phyloP scores from a whole-genome alignment of 768 basidiomycete genomes.

The Chlorophyllum brunneum region DNA sequence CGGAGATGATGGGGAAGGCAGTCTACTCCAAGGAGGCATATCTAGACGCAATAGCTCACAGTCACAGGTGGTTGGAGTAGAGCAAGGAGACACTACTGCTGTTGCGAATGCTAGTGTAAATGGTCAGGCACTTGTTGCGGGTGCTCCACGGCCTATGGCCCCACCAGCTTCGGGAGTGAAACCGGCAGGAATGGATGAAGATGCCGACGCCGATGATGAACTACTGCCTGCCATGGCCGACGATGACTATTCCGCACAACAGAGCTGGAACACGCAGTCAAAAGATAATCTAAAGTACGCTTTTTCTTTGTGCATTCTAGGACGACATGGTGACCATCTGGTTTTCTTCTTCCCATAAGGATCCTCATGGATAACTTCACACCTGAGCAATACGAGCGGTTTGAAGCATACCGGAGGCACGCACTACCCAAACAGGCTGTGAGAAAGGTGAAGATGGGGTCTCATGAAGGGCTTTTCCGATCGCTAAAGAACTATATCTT shows the following conservation, averaged over 20 bases:
- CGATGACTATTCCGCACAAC: conserved; percentile 81
- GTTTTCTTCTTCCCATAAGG: conserved; percentile 33
- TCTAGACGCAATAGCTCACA: conserved; percentile 8
- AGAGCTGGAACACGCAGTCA: conserved; percentile 82
- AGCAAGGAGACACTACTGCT: neutral
- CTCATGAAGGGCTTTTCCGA: neutral
- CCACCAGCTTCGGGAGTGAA: conserved; percentile 16
- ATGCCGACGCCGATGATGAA: conserved; percentile 78
- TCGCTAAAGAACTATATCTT: neutral
- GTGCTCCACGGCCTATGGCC: conserved; percentile 13
- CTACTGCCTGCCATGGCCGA: conserved; percentile 83
- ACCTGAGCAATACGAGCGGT: conserved; percentile 80
- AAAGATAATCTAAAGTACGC: conserved; percentile 80
- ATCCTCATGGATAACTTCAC: conserved; percentile 89
- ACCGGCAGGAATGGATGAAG: conserved; percentile 33
- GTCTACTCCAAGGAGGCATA: conserved; percentile 8
- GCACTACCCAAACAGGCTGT: conserved; percentile 82
- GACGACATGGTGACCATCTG: neutral
- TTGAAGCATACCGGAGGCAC: conserved; percentile 83
- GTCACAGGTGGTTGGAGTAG: conserved; percentile 2
- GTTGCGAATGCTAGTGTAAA: neutral
- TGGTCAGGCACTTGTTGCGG: neutral
- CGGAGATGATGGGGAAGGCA: conserved; percentile 7
- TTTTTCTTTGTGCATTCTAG: neutral
- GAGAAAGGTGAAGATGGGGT: conserved; percentile 50